These are phyloP conservation scores for Elasticomyces elasticus DNA, from an alignment of 495 filamentous ascomycete genomes.

Conservation along the genomic window DNA sequence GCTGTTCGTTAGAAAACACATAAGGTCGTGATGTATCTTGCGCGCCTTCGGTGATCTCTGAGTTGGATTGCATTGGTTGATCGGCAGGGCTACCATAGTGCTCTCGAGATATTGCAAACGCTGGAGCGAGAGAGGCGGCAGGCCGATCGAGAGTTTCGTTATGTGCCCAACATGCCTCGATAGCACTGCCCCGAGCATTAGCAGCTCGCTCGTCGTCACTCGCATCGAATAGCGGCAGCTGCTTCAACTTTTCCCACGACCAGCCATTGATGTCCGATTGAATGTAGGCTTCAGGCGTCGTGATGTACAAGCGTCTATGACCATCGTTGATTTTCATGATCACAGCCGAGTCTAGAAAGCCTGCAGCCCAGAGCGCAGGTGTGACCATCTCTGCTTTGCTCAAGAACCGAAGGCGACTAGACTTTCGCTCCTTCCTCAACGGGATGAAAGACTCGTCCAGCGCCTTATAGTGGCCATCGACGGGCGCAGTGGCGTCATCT, in stretches of 20 bases:
- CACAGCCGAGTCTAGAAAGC: constrained; percentile 53
- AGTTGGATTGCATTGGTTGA: neutral
- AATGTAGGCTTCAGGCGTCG: constrained; percentile 54
- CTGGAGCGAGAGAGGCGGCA: constrained; percentile 32
- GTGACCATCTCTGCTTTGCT: constrained; percentile 55
- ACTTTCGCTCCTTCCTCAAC: constrained; percentile 59
- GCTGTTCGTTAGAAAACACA: neutral
- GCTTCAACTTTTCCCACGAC: constrained; percentile 46
- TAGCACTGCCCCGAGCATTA: constrained; percentile 32
- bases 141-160: constrained; percentile 45
- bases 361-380: constrained; percentile 54
- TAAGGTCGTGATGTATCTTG: neutral
- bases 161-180: constrained; percentile 46
- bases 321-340: constrained; percentile 49
- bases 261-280: constrained; percentile 39
- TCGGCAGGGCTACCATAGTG: constrained; percentile 10
- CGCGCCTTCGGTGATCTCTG: neutral
- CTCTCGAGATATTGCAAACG: constrained; percentile 31
- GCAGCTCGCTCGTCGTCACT: constrained; percentile 31
- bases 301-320: constrained; percentile 53
- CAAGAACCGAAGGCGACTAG: constrained; percentile 56
- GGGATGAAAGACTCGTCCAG: constrained; percentile 52
- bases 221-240: constrained; percentile 12
- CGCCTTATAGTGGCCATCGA: constrained; percentile 19
- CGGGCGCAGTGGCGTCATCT: neutral